Evolutionary conservation across 2,329 filamentous ascomycete species (phyloP).

Genomic region (Stromatinia cepivora): DNA sequence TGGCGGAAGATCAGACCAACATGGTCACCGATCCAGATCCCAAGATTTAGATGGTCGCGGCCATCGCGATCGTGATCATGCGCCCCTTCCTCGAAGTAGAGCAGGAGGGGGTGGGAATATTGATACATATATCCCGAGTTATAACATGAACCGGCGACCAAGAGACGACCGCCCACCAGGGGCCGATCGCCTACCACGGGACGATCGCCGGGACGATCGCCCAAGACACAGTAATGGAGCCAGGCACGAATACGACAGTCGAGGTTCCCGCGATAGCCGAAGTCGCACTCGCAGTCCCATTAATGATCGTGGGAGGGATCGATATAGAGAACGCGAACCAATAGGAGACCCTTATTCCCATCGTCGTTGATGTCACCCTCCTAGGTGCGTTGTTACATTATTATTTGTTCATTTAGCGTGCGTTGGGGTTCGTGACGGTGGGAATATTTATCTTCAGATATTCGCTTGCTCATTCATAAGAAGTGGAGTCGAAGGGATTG

Average conservation of each 20-base stretch:
- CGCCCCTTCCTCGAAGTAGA: constrained; percentile 32
- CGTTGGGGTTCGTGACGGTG: neutral
- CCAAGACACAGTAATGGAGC: constrained; percentile 43
- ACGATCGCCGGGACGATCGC: constrained; percentile 39
- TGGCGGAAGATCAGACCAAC: constrained; percentile 40
- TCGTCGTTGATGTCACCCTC: constrained; percentile 9
- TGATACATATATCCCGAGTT: constrained; percentile 54
- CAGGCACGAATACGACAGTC: constrained; percentile 45
- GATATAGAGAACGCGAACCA: constrained; percentile 45
- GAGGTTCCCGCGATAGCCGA: constrained; percentile 41
- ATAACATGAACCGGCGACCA: constrained; percentile 43
- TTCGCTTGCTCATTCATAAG: neutral
- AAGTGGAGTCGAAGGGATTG: constrained; percentile 11
- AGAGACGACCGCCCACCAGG: constrained; percentile 38
- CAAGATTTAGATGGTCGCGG: constrained; percentile 40
- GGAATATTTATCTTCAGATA: neutral
- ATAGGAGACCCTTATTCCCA: constrained; percentile 29
- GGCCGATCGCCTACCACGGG: constrained; percentile 45
- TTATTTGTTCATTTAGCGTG: constrained; percentile 20
- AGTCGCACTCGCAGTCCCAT: constrained; percentile 49
- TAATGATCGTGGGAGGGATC: constrained; percentile 44
- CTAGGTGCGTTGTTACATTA: neutral
- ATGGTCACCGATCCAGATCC: constrained; percentile 46
- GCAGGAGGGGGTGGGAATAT: constrained; percentile 37
- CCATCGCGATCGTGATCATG: constrained; percentile 24